These are phyloP conservation scores for Zostera marina DNA, from an alignment of 116 monocot genomes.

Conservation along the genomic window DNA sequence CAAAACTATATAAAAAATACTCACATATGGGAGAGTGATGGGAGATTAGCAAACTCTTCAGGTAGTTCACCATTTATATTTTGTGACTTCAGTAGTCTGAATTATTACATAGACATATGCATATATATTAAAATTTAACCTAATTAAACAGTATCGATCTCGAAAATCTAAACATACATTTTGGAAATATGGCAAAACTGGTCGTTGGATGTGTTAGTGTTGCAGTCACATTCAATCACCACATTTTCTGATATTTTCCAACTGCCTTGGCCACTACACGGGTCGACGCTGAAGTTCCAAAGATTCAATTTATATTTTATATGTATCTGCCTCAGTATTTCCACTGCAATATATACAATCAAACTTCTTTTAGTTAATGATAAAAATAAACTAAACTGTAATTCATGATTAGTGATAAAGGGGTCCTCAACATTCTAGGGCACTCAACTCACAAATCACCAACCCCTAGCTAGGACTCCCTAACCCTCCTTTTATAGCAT, in stretches of 20 bases:
- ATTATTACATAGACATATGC: neutral
- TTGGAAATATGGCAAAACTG: neutral
- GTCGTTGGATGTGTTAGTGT: neutral
- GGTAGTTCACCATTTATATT: slow-evolving; percentile 37
- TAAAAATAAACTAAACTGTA: too few relatives aligned
- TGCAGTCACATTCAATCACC: neutral
- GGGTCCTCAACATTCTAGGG: too few relatives aligned
- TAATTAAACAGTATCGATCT: too few relatives aligned
- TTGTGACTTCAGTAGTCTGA: slow-evolving; percentile 29
- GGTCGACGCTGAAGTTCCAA: slow-evolving; percentile 2
- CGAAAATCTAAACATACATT: slow-evolving; percentile 1
- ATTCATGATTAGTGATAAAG: too few relatives aligned
- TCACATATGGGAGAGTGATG: slow-evolving; percentile 28
- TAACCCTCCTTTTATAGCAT: too few relatives aligned
- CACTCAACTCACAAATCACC: too few relatives aligned
- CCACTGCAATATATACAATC: too few relatives aligned
- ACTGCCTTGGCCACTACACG: neutral
- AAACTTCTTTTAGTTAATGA: too few relatives aligned
- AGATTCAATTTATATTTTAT: neutral
- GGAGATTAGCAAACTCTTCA: slow-evolving; percentile 33
- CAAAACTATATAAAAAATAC: slow-evolving; percentile 2
- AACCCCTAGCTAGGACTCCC: too few relatives aligned
- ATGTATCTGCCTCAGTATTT: neutral
- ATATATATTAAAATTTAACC: too few relatives aligned
- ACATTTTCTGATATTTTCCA: neutral